Conservation (phyloP, 768 basidiomycete species). For the Baorangia bicolor region DNA sequence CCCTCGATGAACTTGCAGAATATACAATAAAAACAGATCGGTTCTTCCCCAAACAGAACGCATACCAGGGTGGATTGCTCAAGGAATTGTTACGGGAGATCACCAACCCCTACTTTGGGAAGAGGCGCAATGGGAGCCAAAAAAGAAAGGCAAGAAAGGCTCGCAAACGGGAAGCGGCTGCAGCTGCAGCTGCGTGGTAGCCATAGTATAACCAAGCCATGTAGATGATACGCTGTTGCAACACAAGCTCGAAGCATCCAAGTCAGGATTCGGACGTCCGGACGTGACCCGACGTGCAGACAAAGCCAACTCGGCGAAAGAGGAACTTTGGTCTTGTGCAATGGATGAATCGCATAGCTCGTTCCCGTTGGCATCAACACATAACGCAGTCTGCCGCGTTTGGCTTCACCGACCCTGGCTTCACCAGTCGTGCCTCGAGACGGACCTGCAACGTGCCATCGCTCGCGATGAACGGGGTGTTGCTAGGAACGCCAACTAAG, state of each 20-base stretch:
- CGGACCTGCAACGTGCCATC: constrained; percentile 47
- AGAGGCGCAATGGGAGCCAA: constrained; percentile 18
- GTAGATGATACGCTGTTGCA: constrained; percentile 4
- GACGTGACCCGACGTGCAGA: no score
- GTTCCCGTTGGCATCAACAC: constrained; percentile 28
- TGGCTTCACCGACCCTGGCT: constrained; percentile 37
- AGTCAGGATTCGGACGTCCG: not conserved
- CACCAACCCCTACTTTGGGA: constrained; percentile 16
- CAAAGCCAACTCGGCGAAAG: not conserved
- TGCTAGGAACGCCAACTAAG: constrained; percentile 27
- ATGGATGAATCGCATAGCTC: no score
- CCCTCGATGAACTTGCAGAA: constrained; percentile 17
- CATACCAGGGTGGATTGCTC: constrained; percentile 31
- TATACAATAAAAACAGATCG: constrained; percentile 22
- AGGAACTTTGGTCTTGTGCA: not conserved
- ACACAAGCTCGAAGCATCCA: not conserved
- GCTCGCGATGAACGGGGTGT: constrained; percentile 44
- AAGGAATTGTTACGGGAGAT: constrained; percentile 28
- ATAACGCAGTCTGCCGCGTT: constrained; percentile 43
- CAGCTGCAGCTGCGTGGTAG: not conserved
- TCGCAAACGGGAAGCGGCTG: constrained; percentile 9
- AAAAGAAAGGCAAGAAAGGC: constrained; percentile 17
- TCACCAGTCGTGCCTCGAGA: constrained; percentile 45
- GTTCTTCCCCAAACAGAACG: constrained; percentile 31
- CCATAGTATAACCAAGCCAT: not conserved